Conservation (phyloP, 768 basidiomycete genomes). For the Rhodocollybia butyracea region DNA sequence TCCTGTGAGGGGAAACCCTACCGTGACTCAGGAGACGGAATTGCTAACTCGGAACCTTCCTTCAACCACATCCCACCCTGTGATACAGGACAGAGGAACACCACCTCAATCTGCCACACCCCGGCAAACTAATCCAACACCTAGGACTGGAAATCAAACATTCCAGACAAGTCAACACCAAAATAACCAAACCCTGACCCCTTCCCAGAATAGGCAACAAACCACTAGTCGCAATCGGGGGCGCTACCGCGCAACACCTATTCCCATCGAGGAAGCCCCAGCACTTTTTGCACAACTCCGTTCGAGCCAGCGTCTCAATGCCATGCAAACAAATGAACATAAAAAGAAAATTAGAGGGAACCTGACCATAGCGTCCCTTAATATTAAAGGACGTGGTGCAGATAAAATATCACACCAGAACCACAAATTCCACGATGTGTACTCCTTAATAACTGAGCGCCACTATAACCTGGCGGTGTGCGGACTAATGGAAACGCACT, state of each 20-base stretch:
- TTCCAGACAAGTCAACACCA: background rate
- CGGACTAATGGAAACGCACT: conserved; percentile 21
- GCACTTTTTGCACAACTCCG: background rate
- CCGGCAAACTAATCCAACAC: background rate
- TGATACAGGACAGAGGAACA: too few species aligned
- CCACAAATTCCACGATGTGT: conserved; percentile 18
- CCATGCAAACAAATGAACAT: background rate
- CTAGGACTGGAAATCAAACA: background rate
- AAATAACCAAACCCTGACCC: background rate
- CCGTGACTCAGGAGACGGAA: too few species aligned
- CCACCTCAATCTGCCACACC: background rate
- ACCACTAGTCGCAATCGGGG: background rate
- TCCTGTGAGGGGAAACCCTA: too few species aligned
- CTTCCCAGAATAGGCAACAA: too few species aligned
- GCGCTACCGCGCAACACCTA: too few species aligned
- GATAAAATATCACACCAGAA: background rate
- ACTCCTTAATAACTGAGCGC: conserved; percentile 8
- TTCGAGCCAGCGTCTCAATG: background rate
- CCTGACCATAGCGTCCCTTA: conserved; percentile 10
- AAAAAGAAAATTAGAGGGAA: conserved; percentile 8
- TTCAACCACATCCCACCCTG: too few species aligned
- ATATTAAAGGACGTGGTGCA: conserved; percentile 14
- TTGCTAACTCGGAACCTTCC: too few species aligned
- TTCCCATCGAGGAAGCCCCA: too few species aligned
- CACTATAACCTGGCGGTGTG: conserved; percentile 14